Percentiles rank a stretch among this genome's conserved stretches.
phyloP scores from a whole-genome alignment of 2,329 filamentous ascomycete genomes.

The Didymellaceae sp. region DNA sequence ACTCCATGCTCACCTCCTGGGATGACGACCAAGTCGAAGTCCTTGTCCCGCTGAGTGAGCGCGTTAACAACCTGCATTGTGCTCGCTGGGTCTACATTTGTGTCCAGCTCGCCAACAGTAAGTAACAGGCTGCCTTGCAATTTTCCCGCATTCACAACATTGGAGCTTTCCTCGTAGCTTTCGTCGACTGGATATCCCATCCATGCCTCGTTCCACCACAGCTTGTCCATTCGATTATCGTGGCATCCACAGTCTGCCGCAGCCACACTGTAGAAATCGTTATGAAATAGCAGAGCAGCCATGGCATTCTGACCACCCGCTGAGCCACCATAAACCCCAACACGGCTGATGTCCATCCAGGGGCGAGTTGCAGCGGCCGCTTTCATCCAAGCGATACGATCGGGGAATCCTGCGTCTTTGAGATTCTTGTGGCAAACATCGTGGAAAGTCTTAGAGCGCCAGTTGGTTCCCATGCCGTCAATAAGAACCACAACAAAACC shows the following conservation, averaged over 20 bases:
- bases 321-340: slow-evolving; percentile 30
- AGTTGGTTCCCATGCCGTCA: slow-evolving; percentile 41
- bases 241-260: slow-evolving; percentile 38
- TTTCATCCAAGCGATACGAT: slow-evolving; percentile 40
- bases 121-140: slow-evolving; percentile 27
- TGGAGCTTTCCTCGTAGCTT: slow-evolving; percentile 33
- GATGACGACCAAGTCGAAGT: slow-evolving; percentile 31
- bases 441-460: slow-evolving; percentile 41
- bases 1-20: slow-evolving; percentile 30
- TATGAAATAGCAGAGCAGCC: slow-evolving; percentile 35
- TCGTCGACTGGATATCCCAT: slow-evolving; percentile 38
- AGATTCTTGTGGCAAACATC: slow-evolving; percentile 36
- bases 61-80: slow-evolving; percentile 39
- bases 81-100: slow-evolving; percentile 39
- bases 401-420: slow-evolving; percentile 37
- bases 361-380: slow-evolving; percentile 29
- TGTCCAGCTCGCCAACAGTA: slow-evolving; percentile 44
- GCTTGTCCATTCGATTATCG: slow-evolving; percentile 40
- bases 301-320: slow-evolving; percentile 39
- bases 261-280: slow-evolving; percentile 38
- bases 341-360: slow-evolving; percentile 33
- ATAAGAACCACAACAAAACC: slow-evolving; percentile 37
- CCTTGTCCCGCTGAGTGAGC: slow-evolving; percentile 26
- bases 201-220: slow-evolving; percentile 40
- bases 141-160: slow-evolving; percentile 31